Evolutionary conservation across 495 filamentous ascomycete species (phyloP).

Genomic region (Halenospora varia): DNA sequence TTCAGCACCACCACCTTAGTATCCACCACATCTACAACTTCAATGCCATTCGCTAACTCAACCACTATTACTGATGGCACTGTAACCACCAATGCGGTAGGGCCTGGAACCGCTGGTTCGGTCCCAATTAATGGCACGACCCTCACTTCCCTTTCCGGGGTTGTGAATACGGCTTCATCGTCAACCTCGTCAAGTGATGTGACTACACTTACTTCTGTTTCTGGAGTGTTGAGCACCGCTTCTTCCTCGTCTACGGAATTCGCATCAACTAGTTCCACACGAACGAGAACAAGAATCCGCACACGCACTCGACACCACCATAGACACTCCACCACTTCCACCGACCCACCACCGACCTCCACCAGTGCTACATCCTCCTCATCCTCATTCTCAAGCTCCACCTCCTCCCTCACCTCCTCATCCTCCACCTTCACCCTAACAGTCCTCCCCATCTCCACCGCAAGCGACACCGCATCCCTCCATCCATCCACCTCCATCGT

Average conservation of each 20-base stretch:
- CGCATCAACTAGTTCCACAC: not conserved
- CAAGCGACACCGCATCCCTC: not conserved
- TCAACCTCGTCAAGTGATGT: too few relatives aligned
- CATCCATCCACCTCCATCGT: constrained; percentile 2
- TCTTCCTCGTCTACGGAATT: not conserved
- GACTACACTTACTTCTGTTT: not conserved
- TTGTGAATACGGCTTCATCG: too few relatives aligned
- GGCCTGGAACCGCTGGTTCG: too few relatives aligned
- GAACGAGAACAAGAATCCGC: not conserved
- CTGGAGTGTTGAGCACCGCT: not conserved
- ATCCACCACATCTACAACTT: too few relatives aligned
- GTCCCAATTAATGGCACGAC: too few relatives aligned
- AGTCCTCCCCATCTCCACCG: constrained; percentile 2
- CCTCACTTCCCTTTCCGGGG: too few relatives aligned
- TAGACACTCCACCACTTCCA: not conserved
- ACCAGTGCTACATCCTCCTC: not conserved
- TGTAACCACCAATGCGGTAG: too few relatives aligned
- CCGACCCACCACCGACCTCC: not conserved
- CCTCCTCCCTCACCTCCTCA: not conserved
- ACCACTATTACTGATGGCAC: too few relatives aligned
- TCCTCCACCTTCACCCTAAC: not conserved
- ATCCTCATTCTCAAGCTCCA: not conserved
- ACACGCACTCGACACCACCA: not conserved
- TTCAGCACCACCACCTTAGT: not conserved
- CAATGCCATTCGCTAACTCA: too few relatives aligned